These are phyloP conservation scores for Prunus fruticosa DNA, from an alignment of 306 rosid species.

Conservation along the genomic window DNA sequence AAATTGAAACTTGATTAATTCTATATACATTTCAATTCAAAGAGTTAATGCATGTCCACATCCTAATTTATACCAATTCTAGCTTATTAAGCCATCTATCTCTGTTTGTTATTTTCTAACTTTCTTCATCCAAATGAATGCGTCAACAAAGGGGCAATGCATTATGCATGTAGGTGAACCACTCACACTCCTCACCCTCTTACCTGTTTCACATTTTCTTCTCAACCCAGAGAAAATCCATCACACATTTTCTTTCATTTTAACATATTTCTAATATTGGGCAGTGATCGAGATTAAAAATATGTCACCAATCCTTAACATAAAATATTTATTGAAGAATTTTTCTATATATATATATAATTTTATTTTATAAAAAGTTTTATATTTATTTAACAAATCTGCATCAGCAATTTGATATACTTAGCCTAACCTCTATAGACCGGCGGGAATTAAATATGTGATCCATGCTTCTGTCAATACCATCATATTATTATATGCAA, in stretches of 20 bases:
- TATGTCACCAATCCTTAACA: no score
- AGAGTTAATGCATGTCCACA: no score
- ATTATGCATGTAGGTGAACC: not conserved
- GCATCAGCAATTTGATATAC: not conserved
- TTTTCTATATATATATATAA: no score
- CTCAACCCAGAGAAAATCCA: not conserved
- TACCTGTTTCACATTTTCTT: not conserved
- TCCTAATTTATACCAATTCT: no score
- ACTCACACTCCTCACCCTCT: not conserved
- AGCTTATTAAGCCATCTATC: no score
- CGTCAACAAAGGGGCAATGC: not conserved
- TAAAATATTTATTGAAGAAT: not conserved
- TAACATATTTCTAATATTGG: no score
- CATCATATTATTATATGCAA: not conserved
- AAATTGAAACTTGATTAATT: not conserved
- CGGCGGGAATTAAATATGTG: not conserved
- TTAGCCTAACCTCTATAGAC: not conserved
- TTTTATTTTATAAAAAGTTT: not conserved
- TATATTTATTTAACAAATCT: not conserved
- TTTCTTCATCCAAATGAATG: not conserved
- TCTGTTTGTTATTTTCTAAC: not conserved
- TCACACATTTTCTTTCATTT: not conserved
- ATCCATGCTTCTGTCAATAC: no score
- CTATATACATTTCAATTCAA: not conserved
- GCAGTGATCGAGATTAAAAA: rapidly evolving